Evolutionary conservation across 257 asterid genomes (phyloP).

Genomic region (Mitragyna speciosa): DNA sequence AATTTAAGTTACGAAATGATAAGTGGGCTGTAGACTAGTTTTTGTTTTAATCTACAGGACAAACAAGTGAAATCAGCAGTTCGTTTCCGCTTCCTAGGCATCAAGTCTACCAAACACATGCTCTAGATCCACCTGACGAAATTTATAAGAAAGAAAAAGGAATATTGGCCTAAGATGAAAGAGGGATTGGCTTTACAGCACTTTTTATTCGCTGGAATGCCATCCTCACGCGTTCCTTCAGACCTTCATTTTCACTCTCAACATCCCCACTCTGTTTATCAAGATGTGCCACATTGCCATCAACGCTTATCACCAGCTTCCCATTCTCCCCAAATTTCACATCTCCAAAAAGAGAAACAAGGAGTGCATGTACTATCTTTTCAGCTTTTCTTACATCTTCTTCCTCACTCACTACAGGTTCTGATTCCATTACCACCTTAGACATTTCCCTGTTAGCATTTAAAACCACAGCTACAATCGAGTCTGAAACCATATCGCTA

Average conservation of each 20-base stretch:
- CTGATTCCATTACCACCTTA: conserved; percentile 63
- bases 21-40: no score
- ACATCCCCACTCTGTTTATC: conserved; percentile 78
- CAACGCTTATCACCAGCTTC: conserved; percentile 64
- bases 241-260: conserved; percentile 76
- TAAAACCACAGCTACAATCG: conserved; percentile 73
- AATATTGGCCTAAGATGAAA: conserved; percentile 36
- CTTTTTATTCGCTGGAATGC: conserved; percentile 67
- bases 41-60: neutral
- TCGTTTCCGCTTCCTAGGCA: neutral
- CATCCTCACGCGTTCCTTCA: conserved; percentile 71
- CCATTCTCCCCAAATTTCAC: conserved; percentile 71
- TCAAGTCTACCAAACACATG: neutral
- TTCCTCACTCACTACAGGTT: conserved; percentile 38
- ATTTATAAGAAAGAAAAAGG: neutral
- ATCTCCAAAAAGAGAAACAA: conserved; percentile 82
- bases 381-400: conserved; percentile 69
- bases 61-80: neutral
- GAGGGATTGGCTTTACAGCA: conserved; percentile 86
- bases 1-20: neutral
- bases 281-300: conserved; percentile 68
- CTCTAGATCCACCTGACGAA: neutral
- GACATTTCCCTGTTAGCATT: conserved; percentile 80
- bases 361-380: conserved; percentile 74
- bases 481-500: conserved; percentile 94